Base-by-base conservation (phyloP, 2,329 filamentous ascomycete species). In the Ophiostoma angusticollis region DNA sequence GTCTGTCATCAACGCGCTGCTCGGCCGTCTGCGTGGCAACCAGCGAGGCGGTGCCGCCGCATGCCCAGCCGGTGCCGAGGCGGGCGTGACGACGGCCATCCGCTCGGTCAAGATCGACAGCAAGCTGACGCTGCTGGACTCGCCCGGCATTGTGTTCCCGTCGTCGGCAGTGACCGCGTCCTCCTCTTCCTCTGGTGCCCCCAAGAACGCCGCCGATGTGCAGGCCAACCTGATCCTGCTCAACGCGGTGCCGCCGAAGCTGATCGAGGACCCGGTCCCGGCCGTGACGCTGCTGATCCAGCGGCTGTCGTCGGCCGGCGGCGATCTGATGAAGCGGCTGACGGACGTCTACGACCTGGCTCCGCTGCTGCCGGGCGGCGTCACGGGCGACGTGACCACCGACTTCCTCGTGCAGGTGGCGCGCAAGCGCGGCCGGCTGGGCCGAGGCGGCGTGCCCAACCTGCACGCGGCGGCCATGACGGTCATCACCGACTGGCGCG, bases 331-430 rank as follows among this genome's bases (percentile, higher is more conserved):
- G 48, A 65, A 78, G 48, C 87, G 87, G 60, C 70, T 98, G 43
- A 74, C 86, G 49, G 72, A 80, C 40, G 73, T 91, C 30, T 98
- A 98, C 62, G 78, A 82, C 54, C 72, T 96, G 27, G 81, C 85
- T 7, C 74, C 89, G 2, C 70, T 96, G 14, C 72, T 93, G 53
- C 65, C 72, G 13, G 62, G 65, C 43, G 68, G 76, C 41, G 70
- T 68, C 9, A 31, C 37, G 8, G 81, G 80, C 40, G 86, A 95
- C 56, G 62, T 75, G 41, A 91, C 84, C 6, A 93, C 78, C 13
- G 85, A 95, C 58, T 96, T 96, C 64, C 63, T 98, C 25, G 77
- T 96, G 39, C 89, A 98, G 58, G 89, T 98, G 11, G 91, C 91
- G 5, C 75, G 91, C 52, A 95, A 94, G 67, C 74, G 91, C 44